Evolutionary conservation across 805 yeast genomes (phyloP).

Genomic region (Cyberlindnera euphorbiae): DNA sequence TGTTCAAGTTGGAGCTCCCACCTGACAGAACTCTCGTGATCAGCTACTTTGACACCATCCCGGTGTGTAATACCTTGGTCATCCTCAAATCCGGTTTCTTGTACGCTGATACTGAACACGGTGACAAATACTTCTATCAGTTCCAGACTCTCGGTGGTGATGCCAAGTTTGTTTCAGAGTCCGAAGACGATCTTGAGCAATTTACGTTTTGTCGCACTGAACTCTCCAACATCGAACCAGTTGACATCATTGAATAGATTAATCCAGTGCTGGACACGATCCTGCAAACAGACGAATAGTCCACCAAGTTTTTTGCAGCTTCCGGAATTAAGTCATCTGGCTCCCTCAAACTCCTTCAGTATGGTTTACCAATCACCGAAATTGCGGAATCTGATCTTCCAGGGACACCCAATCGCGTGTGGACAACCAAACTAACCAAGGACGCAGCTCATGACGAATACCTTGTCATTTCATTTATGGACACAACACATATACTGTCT

Average conservation of each 20-base stretch:
- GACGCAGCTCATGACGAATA: constrained; percentile 52
- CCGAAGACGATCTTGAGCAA: constrained; percentile 30
- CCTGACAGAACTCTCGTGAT: constrained; percentile 42
- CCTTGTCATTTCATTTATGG: constrained; percentile 59
- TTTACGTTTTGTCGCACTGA: constrained; percentile 27
- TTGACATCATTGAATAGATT: constrained; percentile 39
- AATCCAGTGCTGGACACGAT: constrained; percentile 50
- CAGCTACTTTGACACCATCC: constrained; percentile 74
- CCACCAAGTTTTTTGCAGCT: constrained; percentile 38
- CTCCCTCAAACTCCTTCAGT: constrained; percentile 41
- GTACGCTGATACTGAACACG: constrained; percentile 58
- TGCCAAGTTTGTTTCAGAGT: constrained; percentile 32
- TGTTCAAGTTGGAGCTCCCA: constrained; percentile 60
- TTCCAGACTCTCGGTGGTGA: constrained; percentile 72
- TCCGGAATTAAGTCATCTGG: constrained; percentile 43
- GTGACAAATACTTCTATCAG: constrained; percentile 69
- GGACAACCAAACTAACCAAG: constrained; percentile 50
- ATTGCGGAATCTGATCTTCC: constrained; percentile 79
- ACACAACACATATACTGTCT: constrained; percentile 66
- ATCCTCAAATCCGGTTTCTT: constrained; percentile 75
- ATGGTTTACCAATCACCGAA: constrained; percentile 57
- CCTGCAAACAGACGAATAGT: constrained; percentile 27
- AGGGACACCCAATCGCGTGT: constrained; percentile 52
- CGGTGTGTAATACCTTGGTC: constrained; percentile 47
- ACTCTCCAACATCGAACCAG: constrained; percentile 54